A percentile compares a stretch with the other conserved stretches of the same genome.
Evolutionary conservation across 2,329 filamentous ascomycete species (phyloP).

Genomic region (Akanthomyces uredinophilus): DNA sequence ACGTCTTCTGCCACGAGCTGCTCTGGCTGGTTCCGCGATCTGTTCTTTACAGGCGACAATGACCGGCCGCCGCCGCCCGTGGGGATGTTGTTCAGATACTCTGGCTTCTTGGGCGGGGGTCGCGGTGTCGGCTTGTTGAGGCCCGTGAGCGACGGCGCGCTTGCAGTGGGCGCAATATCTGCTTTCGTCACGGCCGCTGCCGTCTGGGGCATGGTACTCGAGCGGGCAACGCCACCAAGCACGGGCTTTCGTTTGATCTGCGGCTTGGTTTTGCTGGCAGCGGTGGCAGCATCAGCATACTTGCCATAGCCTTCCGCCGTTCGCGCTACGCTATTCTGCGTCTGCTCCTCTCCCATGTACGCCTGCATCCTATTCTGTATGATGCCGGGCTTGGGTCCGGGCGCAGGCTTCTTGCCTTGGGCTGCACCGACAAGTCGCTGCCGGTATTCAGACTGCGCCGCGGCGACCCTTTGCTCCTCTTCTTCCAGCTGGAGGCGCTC

Average conservation of each 20-base stretch:
- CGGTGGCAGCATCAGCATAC: constrained; percentile 59
- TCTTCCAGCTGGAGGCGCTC: constrained; percentile 76
- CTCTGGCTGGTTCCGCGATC: constrained; percentile 25
- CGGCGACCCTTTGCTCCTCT: constrained; percentile 85
- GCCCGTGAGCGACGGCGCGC: constrained; percentile 22
- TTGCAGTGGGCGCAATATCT: constrained; percentile 18
- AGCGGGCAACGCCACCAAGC: constrained; percentile 27
- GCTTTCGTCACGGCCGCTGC: constrained; percentile 5
- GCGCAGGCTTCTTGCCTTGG: constrained; percentile 32
- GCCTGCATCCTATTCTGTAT: constrained; percentile 91
- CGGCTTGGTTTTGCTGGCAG: constrained; percentile 35
- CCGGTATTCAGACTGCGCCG: constrained; percentile 83
- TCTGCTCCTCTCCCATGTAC: constrained; percentile 72
- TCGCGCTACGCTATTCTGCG: constrained; percentile 49
- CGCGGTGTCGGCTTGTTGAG: constrained; percentile 34
- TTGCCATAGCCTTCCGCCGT: constrained; percentile 89
- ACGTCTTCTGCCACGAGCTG: constrained; percentile 42
- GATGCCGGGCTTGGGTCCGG: constrained; percentile 61
- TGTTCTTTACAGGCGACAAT: constrained; percentile 42
- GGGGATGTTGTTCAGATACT: constrained; percentile 53
- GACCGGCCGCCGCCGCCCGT: constrained; percentile 34
- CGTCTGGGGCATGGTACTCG: constrained; percentile 23
- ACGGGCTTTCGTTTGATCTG: constrained; percentile 50
- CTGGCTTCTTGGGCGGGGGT: constrained; percentile 56
- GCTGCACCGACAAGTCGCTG: constrained; percentile 58